phyloP scores from a whole-genome alignment of 495 filamentous ascomycete genomes.

The Aspergillus egyptiacus region DNA sequence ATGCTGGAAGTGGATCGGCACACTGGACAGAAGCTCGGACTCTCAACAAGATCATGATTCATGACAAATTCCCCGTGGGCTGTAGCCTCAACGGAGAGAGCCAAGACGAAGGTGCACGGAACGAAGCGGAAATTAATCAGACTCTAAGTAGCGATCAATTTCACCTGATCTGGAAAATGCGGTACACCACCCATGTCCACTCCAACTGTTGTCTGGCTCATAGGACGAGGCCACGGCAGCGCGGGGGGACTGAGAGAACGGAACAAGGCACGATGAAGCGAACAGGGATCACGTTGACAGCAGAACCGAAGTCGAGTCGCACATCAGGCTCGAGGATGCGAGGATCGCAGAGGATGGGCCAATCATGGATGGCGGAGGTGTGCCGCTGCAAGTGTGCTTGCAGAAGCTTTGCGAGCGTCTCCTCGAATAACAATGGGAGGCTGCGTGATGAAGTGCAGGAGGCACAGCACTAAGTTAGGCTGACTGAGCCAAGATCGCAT shows the following conservation, averaged over 20 bases:
- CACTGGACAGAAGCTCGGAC: not conserved
- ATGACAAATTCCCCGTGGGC: constrained; percentile 10
- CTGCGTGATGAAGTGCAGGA: constrained; percentile 11
- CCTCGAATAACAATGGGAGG: constrained; percentile 1
- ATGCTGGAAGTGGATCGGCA: no score
- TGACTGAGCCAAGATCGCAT: constrained; percentile 24
- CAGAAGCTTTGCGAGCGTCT: constrained; percentile 12
- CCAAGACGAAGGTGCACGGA: constrained; percentile 6
- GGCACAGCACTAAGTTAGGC: constrained; percentile 15
- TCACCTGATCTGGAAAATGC: constrained; percentile 13
- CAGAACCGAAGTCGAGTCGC: not conserved
- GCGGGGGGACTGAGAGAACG: not conserved
- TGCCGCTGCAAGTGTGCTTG: not conserved
- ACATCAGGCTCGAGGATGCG: not conserved
- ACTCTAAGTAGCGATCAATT: not conserved
- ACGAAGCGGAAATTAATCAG: not conserved
- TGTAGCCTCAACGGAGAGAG: not conserved
- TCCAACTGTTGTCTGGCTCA: not conserved
- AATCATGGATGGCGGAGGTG: not conserved
- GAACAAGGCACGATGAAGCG: not conserved
- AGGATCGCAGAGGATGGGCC: constrained; percentile 3
- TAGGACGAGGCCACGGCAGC: not conserved
- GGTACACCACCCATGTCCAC: no score
- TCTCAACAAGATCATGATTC: not conserved
- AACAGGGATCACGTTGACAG: constrained; percentile 9